Conservation (phyloP, 805 yeast species). For the Pichia phayaonensis region DNA sequence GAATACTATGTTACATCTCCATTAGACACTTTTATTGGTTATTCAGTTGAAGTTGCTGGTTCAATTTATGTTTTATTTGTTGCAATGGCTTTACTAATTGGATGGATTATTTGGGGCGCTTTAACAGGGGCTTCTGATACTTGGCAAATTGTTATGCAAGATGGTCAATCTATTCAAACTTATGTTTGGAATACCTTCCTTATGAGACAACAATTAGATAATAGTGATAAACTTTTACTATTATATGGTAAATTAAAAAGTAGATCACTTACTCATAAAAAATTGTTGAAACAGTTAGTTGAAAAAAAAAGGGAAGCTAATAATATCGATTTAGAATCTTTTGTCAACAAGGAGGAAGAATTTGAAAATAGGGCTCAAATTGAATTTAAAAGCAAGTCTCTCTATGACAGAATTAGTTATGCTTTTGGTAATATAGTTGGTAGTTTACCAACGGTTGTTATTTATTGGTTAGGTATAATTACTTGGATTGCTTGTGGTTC, state of each 20-base stretch:
- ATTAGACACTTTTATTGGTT: constrained; percentile 7
- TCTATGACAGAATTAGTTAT: constrained; percentile 29
- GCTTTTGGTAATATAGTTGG: constrained; percentile 23
- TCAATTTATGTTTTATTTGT: constrained; percentile 18
- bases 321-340: background rate
- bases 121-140: constrained; percentile 25
- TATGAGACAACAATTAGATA: constrained; percentile 33
- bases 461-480: constrained; percentile 33
- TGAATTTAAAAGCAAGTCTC: constrained; percentile 20
- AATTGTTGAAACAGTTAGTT: constrained; percentile 8
- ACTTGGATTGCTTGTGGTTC: constrained; percentile 34
- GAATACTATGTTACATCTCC: constrained; percentile 9
- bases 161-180: constrained; percentile 34
- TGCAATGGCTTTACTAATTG: constrained; percentile 19
- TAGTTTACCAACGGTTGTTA: constrained; percentile 23
- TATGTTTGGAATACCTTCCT: constrained; percentile 34
- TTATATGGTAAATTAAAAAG: constrained; percentile 25
- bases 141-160: constrained; percentile 38
- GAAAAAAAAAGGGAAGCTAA: background rate
- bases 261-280: constrained; percentile 20
- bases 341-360: background rate
- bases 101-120: constrained; percentile 21
- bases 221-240: constrained; percentile 22
- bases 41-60: constrained; percentile 15
- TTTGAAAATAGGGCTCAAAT: background rate